Evolutionary conservation across 2,329 filamentous ascomycete species (phyloP).

Genomic region (Onygena corvina): DNA sequence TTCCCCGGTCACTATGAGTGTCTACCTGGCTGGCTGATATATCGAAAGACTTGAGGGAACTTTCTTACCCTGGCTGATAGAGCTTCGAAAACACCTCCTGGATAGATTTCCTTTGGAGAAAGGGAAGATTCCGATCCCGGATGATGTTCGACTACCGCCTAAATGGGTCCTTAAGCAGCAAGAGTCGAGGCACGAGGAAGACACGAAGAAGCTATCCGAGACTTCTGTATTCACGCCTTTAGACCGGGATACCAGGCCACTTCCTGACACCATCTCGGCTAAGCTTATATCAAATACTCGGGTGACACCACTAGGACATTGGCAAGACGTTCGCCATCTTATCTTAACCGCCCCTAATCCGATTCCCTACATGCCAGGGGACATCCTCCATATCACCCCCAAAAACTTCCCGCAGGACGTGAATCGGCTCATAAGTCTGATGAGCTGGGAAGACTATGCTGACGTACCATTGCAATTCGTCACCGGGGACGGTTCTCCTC

Average conservation of each 20-base stretch:
- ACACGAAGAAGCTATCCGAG: not conserved
- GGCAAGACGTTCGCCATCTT: slow-evolving; percentile 88
- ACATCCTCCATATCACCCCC: slow-evolving; percentile 69
- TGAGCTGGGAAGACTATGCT: slow-evolving; percentile 64
- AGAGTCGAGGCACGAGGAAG: not conserved
- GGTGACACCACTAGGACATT: slow-evolving; percentile 64
- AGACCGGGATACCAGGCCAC: slow-evolving; percentile 40
- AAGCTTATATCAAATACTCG: slow-evolving; percentile 54
- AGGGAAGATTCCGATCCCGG: slow-evolving; percentile 57
- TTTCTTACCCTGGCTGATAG: slow-evolving; percentile 64
- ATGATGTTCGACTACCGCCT: slow-evolving; percentile 61
- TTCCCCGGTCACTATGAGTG: not conserved
- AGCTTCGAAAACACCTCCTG: slow-evolving; percentile 55
- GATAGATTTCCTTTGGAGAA: slow-evolving; percentile 56
- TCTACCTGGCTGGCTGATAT: not conserved
- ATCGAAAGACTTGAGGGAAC: slow-evolving; percentile 61
- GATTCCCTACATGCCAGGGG: slow-evolving; percentile 54
- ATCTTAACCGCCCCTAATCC: slow-evolving; percentile 41
- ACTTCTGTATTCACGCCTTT: not conserved
- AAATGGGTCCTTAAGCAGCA: slow-evolving; percentile 48
- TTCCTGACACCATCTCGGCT: slow-evolving; percentile 47
- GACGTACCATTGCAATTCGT: slow-evolving; percentile 53
- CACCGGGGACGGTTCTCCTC: slow-evolving; percentile 19
- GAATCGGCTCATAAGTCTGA: slow-evolving; percentile 61
- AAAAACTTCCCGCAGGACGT: slow-evolving; percentile 79